A percentile compares a stretch with the other conserved stretches of the same genome.
phyloP scores from a whole-genome alignment of 148 eudicot genomes.

The Silene conica region DNA sequence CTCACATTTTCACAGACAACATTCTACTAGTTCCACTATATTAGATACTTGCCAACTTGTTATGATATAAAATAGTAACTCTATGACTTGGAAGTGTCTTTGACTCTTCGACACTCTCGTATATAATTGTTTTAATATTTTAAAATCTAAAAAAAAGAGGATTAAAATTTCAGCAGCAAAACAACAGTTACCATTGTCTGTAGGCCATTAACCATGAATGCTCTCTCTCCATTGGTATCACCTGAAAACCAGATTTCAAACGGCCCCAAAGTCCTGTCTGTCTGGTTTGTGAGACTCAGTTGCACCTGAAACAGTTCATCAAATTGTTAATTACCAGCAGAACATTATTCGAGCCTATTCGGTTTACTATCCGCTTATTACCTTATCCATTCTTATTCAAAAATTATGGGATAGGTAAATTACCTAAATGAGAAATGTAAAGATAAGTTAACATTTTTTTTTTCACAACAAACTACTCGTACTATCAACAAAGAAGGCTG shows the following conservation, averaged over 20 bases:
- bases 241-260: conserved; percentile 78
- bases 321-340: conserved; percentile 3
- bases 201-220: conserved; percentile 81
- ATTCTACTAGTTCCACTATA: background rate
- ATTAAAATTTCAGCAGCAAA: background rate
- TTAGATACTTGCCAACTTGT: background rate
- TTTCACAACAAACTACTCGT: background rate
- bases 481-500: background rate
- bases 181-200: conserved; percentile 57
- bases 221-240: conserved; percentile 66
- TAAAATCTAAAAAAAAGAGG: background rate
- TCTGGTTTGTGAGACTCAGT: conserved; percentile 74
- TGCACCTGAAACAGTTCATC: conserved; percentile 47
- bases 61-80: background rate
- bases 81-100: background rate
- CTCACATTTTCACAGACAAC: background rate
- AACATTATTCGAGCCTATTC: background rate
- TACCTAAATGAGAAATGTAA: background rate
- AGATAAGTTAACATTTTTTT: background rate
- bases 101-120: background rate
- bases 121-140: background rate
- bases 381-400: background rate
- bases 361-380: background rate
- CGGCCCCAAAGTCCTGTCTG: conserved; percentile 80
- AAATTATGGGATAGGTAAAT: background rate